These are phyloP conservation scores for Alternaria dauci DNA, from an alignment of 2,329 filamentous ascomycete genomes.

Conservation along the genomic window DNA sequence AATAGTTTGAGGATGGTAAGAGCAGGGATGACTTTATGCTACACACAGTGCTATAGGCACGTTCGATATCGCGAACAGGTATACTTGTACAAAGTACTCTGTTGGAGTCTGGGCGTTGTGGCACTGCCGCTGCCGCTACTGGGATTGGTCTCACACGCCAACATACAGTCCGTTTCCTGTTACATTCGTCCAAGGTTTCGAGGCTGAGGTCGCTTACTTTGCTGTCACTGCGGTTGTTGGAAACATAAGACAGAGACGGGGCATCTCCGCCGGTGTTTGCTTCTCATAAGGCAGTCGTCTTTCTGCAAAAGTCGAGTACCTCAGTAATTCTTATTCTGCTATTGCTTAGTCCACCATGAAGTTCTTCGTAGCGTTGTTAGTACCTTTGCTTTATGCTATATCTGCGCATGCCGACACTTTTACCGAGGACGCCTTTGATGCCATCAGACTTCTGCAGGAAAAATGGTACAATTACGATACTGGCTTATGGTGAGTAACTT, in stretches of 20 bases:
- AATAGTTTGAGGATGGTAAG: conserved; percentile 6
- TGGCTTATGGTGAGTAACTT: conserved; percentile 43
- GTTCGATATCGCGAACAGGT: conserved; percentile 23
- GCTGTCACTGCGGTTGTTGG: conserved; percentile 19
- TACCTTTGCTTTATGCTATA: conserved; percentile 25
- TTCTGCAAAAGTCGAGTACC: not conserved
- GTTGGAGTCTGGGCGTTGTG: conserved; percentile 16
- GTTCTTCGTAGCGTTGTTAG: conserved; percentile 18
- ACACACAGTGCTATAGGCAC: conserved; percentile 17
- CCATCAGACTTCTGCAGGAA: conserved; percentile 41
- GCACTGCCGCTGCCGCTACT: not conserved
- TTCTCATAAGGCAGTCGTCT: conserved; percentile 9
- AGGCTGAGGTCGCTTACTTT: conserved; percentile 25
- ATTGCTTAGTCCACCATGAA: conserved; percentile 31
- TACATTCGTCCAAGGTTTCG: conserved; percentile 16
- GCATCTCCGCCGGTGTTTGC: conserved; percentile 10
- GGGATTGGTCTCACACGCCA: conserved; percentile 25
- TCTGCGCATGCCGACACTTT: conserved; percentile 31
- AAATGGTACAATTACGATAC: conserved; percentile 46
- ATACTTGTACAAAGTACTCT: conserved; percentile 28
- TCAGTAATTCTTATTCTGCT: not conserved
- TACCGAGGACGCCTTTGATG: conserved; percentile 35
- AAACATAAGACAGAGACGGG: conserved; percentile 30
- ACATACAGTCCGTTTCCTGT: conserved; percentile 23
- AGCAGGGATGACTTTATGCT: conserved; percentile 17